phyloP scores from a whole-genome alignment of 306 rosid genomes.

The cucumber (Cucumis sativus) region DNA sequence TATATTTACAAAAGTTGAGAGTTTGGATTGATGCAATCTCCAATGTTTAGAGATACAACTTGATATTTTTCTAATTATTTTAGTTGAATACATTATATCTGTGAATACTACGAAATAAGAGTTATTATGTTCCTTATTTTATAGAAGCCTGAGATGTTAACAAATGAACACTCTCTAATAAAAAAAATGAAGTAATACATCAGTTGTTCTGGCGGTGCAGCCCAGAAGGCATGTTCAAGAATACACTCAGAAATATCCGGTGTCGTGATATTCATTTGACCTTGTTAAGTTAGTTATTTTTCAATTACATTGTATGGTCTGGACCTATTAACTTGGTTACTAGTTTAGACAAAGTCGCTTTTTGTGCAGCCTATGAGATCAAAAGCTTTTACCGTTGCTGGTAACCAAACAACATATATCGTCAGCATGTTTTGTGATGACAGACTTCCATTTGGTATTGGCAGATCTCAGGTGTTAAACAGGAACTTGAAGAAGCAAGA shows the following conservation, averaged over 20 bases:
- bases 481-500: constrained; percentile 84
- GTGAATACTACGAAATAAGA: background rate
- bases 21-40: no score
- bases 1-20: no score
- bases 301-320: background rate
- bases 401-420: background rate
- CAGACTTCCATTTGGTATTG: constrained; percentile 16
- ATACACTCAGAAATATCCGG: background rate
- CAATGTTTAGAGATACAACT: no score
- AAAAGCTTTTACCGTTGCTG: background rate
- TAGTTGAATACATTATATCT: background rate
- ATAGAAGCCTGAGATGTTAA: background rate
- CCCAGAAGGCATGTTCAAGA: background rate
- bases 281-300: background rate
- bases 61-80: no score
- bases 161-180: background rate
- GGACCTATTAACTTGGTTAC: background rate
- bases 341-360: background rate
- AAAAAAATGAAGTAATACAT: background rate
- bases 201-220: background rate
- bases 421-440: background rate
- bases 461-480: constrained; percentile 70
- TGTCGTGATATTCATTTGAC: background rate
- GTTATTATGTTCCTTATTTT: background rate
- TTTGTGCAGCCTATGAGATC: background rate